Base-by-base conservation (phyloP, 2,329 filamentous ascomycete genomes). In the Epichloe baconii region DNA sequence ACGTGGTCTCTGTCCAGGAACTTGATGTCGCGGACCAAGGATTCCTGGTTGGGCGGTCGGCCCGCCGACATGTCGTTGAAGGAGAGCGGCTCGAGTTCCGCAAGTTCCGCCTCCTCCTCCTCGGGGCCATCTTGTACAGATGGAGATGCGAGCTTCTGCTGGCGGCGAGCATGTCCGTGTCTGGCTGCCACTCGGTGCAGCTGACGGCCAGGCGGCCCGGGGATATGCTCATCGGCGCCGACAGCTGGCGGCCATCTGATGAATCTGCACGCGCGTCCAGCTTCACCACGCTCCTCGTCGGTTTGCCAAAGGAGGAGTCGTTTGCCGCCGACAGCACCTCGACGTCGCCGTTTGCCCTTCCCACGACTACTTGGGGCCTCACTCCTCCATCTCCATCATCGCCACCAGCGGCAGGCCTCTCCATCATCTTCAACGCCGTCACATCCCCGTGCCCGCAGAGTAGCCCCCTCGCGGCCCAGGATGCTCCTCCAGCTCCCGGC, bases 331-430 rank as follows among this genome's bases (percentile, higher is more conserved):
- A 72, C 6, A 76, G 54, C 2, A 79, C 57, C 7, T 70, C 63
- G 5, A 80, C 58, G 17, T 73, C 64, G 1, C 77, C 76, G 54
- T 72, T 76, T 1, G 75, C 73, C 36, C 76, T 66, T 4, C 75
- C 76, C 0, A 73, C 69, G 2, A 77, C 56, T 1, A 76, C 56
- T 2, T 68, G 64, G 15, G 68, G 57, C 15, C 17, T 14, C 6
- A 7, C 15, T 4, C 52, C n/a, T 10, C 31, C 26, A 19, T 23
- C 34, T 10, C 31, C 26, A 35, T 23, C 44, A 21, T n/a, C n/a
- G 14, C 21, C 51, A 2, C 55, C 59, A 3, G 59, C 50, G 3
- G 55, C 59, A 3, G 59, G 50, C 4, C 64, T 58, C 38, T 71
- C 67, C 4, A 77, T 58, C 19, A 78, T 63, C 0, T 68, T 67